Evolutionary conservation across 2,329 filamentous ascomycete species (phyloP), one percentile per base, ranked within the genome.

Genomic region (Botryotinia calthae): DNA sequence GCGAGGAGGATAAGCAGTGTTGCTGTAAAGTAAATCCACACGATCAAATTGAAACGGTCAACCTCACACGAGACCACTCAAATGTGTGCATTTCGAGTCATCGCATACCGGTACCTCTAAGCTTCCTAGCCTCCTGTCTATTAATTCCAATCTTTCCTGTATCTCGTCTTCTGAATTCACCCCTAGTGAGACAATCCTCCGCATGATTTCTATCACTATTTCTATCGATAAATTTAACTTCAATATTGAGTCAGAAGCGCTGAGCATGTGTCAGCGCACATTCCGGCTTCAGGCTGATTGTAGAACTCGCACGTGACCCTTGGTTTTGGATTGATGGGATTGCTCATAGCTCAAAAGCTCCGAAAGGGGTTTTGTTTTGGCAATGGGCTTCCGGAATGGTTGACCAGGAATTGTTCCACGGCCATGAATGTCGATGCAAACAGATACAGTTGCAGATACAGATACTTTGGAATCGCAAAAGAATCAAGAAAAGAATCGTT

Each of bases 301-400:
- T 22, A 64, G 18, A 31, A 40, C 40, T 25, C n/a, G 25, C 65
- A 68, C 65, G 65, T 68, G 65, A 68, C 42, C 40, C 18, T 4
- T 25, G 48, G 25, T 31, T 28, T 56, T 28, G 14, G 14, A 56
- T 56, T 56, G 51, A 28, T 46, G 40, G 46, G 31, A 46, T 37
- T 37, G 61, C 18, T 46, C 61, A 63, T 46, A 46, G 40, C 58
- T 61, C 42, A 25, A 31, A 54, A 7, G 48, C 48, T 67, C 40
- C 70, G 48, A 71, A 71, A 71, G 46, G 61, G 48, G 46, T 14
- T 48, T 71, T 10, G 10, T 54, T 37, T 20, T 59, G 31, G 48
- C 12, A 61, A 66, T 66, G 70, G 46, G 46, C 59, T 71, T 40
- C 46, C 48, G 61, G 61, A 66, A 71, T 71, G 28, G 28, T 66